A percentile compares a stretch with the other conserved stretches of the same genome.
phyloP scores from a whole-genome alignment of 352 stramenopile genomes.

The Blastocystis sp. region DNA sequence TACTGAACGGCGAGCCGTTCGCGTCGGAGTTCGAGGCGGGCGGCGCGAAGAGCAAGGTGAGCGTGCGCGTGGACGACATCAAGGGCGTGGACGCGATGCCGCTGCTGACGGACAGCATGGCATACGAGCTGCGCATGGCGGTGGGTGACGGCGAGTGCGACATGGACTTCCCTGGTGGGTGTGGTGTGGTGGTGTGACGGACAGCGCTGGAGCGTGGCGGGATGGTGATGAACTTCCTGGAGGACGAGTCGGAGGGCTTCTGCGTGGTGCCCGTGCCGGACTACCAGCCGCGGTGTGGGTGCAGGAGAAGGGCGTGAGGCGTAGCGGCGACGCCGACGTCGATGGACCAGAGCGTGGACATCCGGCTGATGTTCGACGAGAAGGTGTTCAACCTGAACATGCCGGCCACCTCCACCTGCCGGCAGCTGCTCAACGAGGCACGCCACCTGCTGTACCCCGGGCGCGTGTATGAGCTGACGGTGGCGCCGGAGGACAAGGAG shows the following conservation, averaged over 20 bases:
- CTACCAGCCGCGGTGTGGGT: conserved; percentile 48
- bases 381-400: conserved; percentile 30
- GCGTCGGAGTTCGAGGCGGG: neutral
- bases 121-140: conserved; percentile 61
- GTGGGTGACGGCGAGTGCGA: conserved; percentile 50
- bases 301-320: neutral
- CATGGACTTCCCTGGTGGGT: conserved; percentile 58
- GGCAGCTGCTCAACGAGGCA: conserved; percentile 40
- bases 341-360: conserved; percentile 18
- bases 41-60: neutral
- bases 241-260: conserved; percentile 36
- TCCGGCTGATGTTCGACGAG: conserved; percentile 54
- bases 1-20: neutral
- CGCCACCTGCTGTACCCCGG: conserved; percentile 40
- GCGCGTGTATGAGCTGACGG: conserved; percentile 54
- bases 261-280: conserved; percentile 56
- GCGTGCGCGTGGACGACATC: neutral
- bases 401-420: conserved; percentile 19
- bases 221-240: conserved; percentile 41
- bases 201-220: conserved; percentile 54
- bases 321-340: conserved; percentile 29
- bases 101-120: conserved; percentile 40
- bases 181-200: neutral
- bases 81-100: conserved; percentile 14
- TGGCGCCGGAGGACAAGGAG: conserved; percentile 54